phyloP scores from a whole-genome alignment of 306 rosid species.

The Cucumis cinereus region DNA sequence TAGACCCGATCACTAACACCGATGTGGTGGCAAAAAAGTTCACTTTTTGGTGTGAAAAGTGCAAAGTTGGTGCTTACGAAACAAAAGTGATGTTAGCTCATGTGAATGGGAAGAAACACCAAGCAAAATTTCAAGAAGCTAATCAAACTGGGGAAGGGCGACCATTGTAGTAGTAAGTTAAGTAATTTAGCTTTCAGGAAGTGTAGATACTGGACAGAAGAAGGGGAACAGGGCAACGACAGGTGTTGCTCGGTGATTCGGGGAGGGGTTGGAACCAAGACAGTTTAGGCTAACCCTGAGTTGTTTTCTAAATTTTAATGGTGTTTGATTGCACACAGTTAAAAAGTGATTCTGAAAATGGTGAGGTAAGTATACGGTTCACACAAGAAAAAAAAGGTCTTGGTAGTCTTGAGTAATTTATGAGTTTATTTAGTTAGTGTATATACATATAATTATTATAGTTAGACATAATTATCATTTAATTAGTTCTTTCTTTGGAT shows the following conservation, averaged over 20 bases:
- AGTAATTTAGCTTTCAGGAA: not conserved
- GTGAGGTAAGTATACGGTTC: not conserved
- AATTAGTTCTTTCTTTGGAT: not conserved
- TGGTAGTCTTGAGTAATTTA: too few relatives aligned
- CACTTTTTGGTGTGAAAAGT: constrained; percentile 31
- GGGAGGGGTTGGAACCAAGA: not conserved
- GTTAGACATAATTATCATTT: not conserved
- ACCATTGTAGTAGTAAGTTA: not conserved
- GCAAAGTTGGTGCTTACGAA: constrained; percentile 20
- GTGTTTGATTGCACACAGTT: not conserved
- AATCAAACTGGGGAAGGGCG: not conserved
- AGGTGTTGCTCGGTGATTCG: not conserved
- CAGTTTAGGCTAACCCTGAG: not conserved
- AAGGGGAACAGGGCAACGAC: not conserved
- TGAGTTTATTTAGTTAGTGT: too few relatives aligned
- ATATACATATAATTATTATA: too few relatives aligned
- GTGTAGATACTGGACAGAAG: constrained; percentile 2
- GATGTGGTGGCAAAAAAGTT: not conserved
- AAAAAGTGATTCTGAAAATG: too few relatives aligned
- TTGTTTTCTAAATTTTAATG: too few relatives aligned
- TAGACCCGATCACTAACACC: not conserved
- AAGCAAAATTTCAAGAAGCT: not conserved
- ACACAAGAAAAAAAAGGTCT: too few relatives aligned
- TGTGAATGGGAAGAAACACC: constrained; percentile 32
- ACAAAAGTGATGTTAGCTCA: constrained; percentile 25